Conservation (phyloP, 176 grass and related monocot species). For the Carex myosuroides region DNA sequence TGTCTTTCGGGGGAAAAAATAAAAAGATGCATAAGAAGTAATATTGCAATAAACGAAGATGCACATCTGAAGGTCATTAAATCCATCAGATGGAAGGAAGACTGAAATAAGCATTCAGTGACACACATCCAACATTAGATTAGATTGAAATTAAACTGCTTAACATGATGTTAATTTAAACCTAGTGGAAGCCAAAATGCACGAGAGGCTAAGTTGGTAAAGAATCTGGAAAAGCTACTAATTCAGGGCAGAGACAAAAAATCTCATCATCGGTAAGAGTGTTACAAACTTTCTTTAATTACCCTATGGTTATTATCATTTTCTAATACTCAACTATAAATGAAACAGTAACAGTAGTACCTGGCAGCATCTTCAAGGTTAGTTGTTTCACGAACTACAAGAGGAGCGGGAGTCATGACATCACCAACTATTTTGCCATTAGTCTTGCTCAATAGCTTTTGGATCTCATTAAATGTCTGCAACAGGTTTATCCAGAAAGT, state of each 20-base stretch:
- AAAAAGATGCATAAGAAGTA: neutral
- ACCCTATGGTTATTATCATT: neutral
- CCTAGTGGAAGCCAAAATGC: neutral
- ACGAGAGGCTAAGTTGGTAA: constrained; percentile 1
- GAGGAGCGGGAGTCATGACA: constrained; percentile 72
- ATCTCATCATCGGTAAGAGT: neutral
- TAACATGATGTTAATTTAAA: neutral
- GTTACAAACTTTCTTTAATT: neutral
- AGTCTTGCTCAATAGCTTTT: constrained; percentile 81
- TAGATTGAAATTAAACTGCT: neutral
- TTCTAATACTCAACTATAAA: neutral
- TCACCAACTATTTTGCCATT: constrained; percentile 72
- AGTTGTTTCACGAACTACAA: constrained; percentile 75
- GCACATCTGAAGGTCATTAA: constrained; percentile 10
- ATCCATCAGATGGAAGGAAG: constrained; percentile 8
- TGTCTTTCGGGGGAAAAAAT: neutral
- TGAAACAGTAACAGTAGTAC: constrained; percentile 27
- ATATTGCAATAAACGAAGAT: neutral
- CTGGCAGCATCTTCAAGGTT: constrained; percentile 91
- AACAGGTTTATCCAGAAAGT: constrained; percentile 11
- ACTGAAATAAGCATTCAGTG: neutral
- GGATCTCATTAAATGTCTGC: constrained; percentile 86
- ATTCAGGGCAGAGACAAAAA: constrained; percentile 10
- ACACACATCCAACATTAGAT: neutral
- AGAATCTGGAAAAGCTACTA: neutral